These are phyloP conservation scores for Penicillium sp. DNA, from an alignment of 2,329 filamentous ascomycete genomes.

Conservation along the genomic window DNA sequence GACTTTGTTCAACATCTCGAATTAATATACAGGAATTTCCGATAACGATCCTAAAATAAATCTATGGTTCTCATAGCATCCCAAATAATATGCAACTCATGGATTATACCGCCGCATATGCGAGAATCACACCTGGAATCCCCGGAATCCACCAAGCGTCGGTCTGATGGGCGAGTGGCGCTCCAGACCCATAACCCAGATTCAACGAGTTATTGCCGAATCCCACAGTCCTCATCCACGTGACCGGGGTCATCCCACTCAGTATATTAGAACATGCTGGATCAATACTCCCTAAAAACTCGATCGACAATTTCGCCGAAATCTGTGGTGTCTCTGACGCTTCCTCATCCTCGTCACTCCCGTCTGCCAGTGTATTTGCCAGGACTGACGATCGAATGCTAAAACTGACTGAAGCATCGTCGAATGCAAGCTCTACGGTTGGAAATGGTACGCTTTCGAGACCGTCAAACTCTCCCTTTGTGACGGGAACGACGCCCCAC, in stretches of 20 bases:
- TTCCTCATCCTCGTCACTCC: background rate
- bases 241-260: background rate
- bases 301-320: background rate
- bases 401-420: slow-evolving; percentile 4
- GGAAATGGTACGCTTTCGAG: background rate
- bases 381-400: background rate
- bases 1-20: no score
- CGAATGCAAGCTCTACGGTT: slow-evolving; percentile 1
- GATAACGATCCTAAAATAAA: no score
- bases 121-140: no score
- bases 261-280: slow-evolving; percentile 14
- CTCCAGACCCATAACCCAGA: slow-evolving; percentile 2
- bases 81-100: no score
- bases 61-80: no score
- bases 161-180: no score
- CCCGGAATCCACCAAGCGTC: no score
- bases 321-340: background rate
- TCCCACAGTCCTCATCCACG: slow-evolving; percentile 14
- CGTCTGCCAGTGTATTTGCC: background rate
- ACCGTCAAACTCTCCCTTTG: background rate
- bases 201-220: slow-evolving; percentile 19
- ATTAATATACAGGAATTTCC: no score
- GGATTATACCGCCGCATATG: no score
- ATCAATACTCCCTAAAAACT: slow-evolving; percentile 14
- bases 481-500: slow-evolving; percentile 4